Evolutionary conservation across 108 stramenopile genomes (phyloP), one percentile per base, ranked within the genome.

Genomic region (Stephanodiscus minutulus): DNA sequence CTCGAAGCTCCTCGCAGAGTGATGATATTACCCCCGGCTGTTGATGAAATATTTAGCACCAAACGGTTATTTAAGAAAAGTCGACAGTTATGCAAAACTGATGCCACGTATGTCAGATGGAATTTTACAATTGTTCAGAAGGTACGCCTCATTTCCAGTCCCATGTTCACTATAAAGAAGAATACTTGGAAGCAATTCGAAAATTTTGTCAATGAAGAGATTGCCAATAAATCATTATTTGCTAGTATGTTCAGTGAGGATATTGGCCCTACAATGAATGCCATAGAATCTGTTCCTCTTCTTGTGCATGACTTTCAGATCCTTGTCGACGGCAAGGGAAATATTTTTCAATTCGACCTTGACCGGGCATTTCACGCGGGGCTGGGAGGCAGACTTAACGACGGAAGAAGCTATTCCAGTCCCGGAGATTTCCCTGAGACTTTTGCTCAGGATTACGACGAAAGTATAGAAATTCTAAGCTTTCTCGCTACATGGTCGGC

Each of bases 221-320:
- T 53, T 53, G 52, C 20, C 7, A 12, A 53, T 25, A 53, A 53
- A 25, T 1, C 22, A 53, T 53, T 27, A 27, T 53, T 53, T 53
- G 22, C 25, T 25, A 27, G 1, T 53, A 53, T 1, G 24, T 25
- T 53, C 22, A 5, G 11, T 27, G 24, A 25, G 9, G 4, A 53
- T 21, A 25, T 53, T 9, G 22, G 22, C 11, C 25, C 52, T 27
- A 12, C 52, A 3, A 9, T 53, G 52, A 24, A 4, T 9, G 22
- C 22, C 1, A 24, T 53, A 53, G 50, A 53, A 53, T 9, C 52
- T 22, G 15, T 25, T 9, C 52, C 52, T 25, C 22, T 53, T 25
- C 52, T 53, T 53, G 22, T 12, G 22, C 25, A 21, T 24, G 50
- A 52, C 50, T 52, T 52, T 52, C 50, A 52, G 50, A 24, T 53